Percentiles rank a stretch among this genome's conserved stretches.
phyloP scores from a whole-genome alignment of 257 asterid genomes.

The Solanum lignicaule region DNA sequence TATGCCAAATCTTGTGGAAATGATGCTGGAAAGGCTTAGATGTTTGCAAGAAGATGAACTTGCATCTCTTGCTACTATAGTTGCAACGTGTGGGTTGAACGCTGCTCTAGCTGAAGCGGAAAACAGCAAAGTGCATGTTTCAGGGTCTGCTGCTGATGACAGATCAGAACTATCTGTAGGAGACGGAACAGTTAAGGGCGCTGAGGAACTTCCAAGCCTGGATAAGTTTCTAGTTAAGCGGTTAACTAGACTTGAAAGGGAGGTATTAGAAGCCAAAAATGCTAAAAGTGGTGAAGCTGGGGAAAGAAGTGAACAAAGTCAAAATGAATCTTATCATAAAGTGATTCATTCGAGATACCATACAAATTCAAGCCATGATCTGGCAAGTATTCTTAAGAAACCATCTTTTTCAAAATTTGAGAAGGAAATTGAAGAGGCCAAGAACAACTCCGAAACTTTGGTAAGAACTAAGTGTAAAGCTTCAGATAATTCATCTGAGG shows the following conservation, averaged over 20 bases:
- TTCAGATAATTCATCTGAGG: background rate
- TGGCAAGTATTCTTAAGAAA: slow-evolving; percentile 7
- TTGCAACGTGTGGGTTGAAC: slow-evolving; percentile 82
- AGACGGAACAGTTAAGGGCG: slow-evolving; percentile 13
- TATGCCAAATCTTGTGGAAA: slow-evolving; percentile 34
- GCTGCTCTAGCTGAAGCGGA: slow-evolving; percentile 60
- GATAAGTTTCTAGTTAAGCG: slow-evolving; percentile 81
- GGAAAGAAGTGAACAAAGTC: slow-evolving; percentile 27
- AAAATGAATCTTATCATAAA: slow-evolving; percentile 9
- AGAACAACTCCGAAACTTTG: slow-evolving; percentile 14
- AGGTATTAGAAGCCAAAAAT: slow-evolving; percentile 74
- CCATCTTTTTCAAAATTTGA: background rate
- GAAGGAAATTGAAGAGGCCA: slow-evolving; percentile 8
- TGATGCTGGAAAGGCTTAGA: slow-evolving; percentile 77
- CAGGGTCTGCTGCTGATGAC: background rate
- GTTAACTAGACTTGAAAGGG: slow-evolving; percentile 83
- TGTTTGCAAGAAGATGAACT: slow-evolving; percentile 77
- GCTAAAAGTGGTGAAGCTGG: slow-evolving; percentile 36
- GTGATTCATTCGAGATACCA: background rate
- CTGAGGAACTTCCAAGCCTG: slow-evolving; percentile 59
- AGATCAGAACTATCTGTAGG: slow-evolving; percentile 17
- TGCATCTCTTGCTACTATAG: slow-evolving; percentile 91
- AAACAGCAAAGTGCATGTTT: slow-evolving; percentile 11
- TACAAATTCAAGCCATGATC: slow-evolving; percentile 5
- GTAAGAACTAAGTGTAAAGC: background rate